phyloP scores from a whole-genome alignment of 768 basidiomycete genomes.

The Podaxis sp. region DNA sequence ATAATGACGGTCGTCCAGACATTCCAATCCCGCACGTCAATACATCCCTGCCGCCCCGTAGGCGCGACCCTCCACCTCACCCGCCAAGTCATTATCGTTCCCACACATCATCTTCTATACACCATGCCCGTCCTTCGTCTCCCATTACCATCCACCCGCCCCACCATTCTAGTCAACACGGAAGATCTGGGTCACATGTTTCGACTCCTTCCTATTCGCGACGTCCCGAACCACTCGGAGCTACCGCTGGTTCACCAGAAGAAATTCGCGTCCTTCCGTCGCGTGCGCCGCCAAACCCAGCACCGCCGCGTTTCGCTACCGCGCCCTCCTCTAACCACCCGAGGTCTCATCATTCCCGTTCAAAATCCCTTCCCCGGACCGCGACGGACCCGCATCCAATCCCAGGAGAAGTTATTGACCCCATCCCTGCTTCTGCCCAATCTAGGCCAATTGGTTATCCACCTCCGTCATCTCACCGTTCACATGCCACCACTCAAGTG shows the following conservation, averaged over 20 bases:
- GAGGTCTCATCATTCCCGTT: conserved; percentile 31
- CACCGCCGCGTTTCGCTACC: conserved; percentile 27
- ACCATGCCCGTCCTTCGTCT: conserved; percentile 1
- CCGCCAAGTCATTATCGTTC: conserved; percentile 5
- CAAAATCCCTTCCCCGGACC: conserved; percentile 45
- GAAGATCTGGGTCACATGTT: conserved; percentile 35
- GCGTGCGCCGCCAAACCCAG: conserved; percentile 22
- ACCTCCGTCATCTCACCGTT: conserved; percentile 12
- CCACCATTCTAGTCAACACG: conserved; percentile 26
- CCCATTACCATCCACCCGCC: conserved; percentile 20
- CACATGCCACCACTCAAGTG: conserved; percentile 22
- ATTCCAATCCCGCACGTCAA: conserved; percentile 55
- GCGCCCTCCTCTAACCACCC: conserved; percentile 28
- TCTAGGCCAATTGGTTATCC: conserved; percentile 25
- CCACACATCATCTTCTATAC: conserved; percentile 28
- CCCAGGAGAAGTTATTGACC: conserved; percentile 23
- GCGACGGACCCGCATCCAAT: conserved; percentile 26
- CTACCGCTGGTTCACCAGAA: conserved; percentile 37
- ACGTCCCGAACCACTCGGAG: conserved; percentile 21
- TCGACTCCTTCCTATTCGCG: conserved; percentile 26
- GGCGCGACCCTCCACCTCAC: conserved; percentile 18
- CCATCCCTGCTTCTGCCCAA: conserved; percentile 23
- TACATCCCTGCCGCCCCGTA: conserved; percentile 16
- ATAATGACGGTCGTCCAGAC: conserved; percentile 62
- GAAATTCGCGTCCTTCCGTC: conserved; percentile 65